Conservation (phyloP, 208 protist genomes). For the Histomonas meleagridis region DNA sequence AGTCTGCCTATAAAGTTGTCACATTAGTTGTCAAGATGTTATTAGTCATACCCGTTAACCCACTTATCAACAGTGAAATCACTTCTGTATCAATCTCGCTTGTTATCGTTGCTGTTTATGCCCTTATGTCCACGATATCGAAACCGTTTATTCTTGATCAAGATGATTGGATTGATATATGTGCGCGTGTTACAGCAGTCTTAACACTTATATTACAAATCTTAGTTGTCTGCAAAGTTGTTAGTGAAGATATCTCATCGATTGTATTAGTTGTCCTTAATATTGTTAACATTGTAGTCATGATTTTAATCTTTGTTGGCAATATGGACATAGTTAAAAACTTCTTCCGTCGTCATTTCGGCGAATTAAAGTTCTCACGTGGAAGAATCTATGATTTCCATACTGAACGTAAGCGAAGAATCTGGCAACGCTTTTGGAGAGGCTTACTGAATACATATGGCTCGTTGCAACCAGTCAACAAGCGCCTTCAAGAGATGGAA, state of each 20-base stretch:
- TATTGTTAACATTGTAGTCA: neutral
- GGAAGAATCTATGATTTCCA: neutral
- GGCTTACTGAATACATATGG: neutral
- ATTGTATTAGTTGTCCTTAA: neutral
- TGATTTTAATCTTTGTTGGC: neutral
- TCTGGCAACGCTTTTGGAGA: slow-evolving; percentile 23
- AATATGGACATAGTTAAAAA: neutral
- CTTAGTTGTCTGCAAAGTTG: neutral
- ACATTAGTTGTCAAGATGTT: slow-evolving; percentile 24
- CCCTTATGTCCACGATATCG: neutral
- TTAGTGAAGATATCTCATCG: neutral
- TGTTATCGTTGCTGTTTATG: neutral
- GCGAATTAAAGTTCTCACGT: neutral
- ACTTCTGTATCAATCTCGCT: neutral
- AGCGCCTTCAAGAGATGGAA: neutral
- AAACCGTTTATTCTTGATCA: slow-evolving; percentile 1
- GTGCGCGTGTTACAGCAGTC: neutral
- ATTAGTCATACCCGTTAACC: neutral
- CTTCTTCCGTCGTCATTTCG: slow-evolving; percentile 7
- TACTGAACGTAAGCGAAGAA: neutral
- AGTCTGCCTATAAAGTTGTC: slow-evolving; percentile 1
- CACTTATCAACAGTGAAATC: neutral
- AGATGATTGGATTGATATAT: slow-evolving; percentile 14
- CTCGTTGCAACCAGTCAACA: neutral
- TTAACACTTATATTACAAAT: neutral